Percentiles rank a stretch among this genome's conserved stretches.
phyloP scores from a whole-genome alignment of 805 yeast species.

The Lipomyces spencermartinsiae region DNA sequence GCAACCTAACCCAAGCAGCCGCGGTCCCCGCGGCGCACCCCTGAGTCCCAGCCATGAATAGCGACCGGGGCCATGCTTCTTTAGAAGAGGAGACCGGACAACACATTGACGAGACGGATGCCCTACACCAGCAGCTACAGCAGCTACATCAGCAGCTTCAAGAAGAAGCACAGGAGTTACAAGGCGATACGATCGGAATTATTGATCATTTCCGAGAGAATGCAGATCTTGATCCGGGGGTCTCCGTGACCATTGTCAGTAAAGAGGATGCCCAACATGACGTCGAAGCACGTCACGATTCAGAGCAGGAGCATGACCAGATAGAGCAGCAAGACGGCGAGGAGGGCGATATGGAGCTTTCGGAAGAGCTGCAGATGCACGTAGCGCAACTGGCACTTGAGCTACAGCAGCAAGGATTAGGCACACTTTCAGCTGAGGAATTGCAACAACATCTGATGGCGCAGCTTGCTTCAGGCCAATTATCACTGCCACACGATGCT shows the following conservation, averaged over 20 bases:
- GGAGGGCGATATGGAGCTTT: constrained; percentile 8
- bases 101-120: neutral
- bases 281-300: constrained; percentile 7
- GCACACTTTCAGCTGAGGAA: constrained; percentile 18
- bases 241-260: neutral
- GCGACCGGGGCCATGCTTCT: neutral
- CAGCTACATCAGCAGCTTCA: neutral
- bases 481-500: neutral
- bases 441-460: constrained; percentile 25
- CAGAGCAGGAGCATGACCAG: constrained; percentile 16
- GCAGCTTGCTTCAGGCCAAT: constrained; percentile 18
- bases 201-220: neutral
- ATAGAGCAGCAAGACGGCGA: neutral
- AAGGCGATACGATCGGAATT: neutral
- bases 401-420: constrained; percentile 20
- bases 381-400: constrained; percentile 19
- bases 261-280: neutral
- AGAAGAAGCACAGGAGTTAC: neutral
- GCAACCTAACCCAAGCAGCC: neutral
- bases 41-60: neutral
- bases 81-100: neutral
- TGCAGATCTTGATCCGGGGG: neutral
- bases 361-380: constrained; percentile 20
- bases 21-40: neutral
- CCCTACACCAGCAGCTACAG: neutral